Conservation (phyloP, 345 rosid genomes). For the Firmiana major region DNA sequence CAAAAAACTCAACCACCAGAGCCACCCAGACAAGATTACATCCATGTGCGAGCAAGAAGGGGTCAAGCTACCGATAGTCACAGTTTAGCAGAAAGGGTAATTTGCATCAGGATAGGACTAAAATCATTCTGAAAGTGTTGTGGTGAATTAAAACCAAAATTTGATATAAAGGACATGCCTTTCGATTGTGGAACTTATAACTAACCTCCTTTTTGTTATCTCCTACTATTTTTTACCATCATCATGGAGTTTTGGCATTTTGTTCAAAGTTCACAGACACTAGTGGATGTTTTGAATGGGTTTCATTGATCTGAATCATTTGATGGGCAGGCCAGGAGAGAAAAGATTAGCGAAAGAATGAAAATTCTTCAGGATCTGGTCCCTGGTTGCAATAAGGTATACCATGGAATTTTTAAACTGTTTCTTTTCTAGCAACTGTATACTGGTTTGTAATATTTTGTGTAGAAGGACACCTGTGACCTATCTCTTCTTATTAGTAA, state of each 20-base stretch:
- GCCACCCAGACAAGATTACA: constrained; percentile 76
- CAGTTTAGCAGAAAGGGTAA: constrained; percentile 94
- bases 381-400: constrained; percentile 89
- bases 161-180: not conserved
- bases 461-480: not conserved
- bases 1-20: constrained; percentile 47
- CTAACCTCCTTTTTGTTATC: not conserved
- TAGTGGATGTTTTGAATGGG: not conserved
- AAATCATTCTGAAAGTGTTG: not conserved
- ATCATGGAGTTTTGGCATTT: not conserved
- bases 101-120: constrained; percentile 18
- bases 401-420: not conserved
- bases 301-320: constrained; percentile 22
- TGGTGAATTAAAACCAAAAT: not conserved
- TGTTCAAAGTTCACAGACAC: not conserved
- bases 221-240: not conserved
- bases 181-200: not conserved
- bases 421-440: not conserved
- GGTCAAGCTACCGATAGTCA: constrained; percentile 98
- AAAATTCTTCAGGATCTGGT: constrained; percentile 91
- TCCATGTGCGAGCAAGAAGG: constrained; percentile 89
- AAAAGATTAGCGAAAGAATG: constrained; percentile 87
- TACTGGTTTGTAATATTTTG: not conserved
- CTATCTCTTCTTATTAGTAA: not conserved
- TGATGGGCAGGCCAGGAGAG: constrained; percentile 75